These are phyloP conservation scores for Brassica hybrid DNA, from an alignment of 441 rosid genomes.

Conservation along the genomic window DNA sequence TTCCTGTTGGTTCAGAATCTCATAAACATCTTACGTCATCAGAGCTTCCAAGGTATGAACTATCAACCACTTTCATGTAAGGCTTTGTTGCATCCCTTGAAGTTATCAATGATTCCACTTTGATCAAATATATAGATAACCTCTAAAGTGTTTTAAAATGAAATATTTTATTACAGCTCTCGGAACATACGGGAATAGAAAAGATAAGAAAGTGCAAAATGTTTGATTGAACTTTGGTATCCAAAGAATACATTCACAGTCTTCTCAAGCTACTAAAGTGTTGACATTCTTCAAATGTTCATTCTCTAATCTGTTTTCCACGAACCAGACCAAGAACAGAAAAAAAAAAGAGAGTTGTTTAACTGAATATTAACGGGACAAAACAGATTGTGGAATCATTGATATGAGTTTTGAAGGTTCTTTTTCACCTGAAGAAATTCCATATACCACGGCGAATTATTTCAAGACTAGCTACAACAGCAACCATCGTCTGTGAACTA, in stretches of 20 bases:
- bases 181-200: background rate
- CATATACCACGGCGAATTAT: slow-evolving; percentile 66
- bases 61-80: too few relatives aligned
- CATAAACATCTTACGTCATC: too few relatives aligned
- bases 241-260: background rate
- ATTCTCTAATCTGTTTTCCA: slow-evolving; percentile 44
- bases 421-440: slow-evolving; percentile 62
- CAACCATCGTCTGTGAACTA: slow-evolving; percentile 33
- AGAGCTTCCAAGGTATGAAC: too few relatives aligned
- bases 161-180: background rate
- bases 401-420: background rate
- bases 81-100: too few relatives aligned
- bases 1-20: too few relatives aligned
- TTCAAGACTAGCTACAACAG: slow-evolving; percentile 58
- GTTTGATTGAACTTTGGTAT: background rate
- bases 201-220: background rate
- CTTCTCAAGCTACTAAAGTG: slow-evolving; percentile 16
- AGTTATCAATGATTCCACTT: too few relatives aligned
- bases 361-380: background rate
- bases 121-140: background rate
- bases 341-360: slow-evolving; percentile 3
- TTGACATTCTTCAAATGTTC: slow-evolving; percentile 48
- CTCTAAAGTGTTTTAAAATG: background rate
- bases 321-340: slow-evolving; percentile 9
- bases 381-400: background rate